Evolutionary conservation across 1,139 yeast species (phyloP), one percentile per base, ranked within the genome.

Genomic region (Geotrichum candidum): DNA sequence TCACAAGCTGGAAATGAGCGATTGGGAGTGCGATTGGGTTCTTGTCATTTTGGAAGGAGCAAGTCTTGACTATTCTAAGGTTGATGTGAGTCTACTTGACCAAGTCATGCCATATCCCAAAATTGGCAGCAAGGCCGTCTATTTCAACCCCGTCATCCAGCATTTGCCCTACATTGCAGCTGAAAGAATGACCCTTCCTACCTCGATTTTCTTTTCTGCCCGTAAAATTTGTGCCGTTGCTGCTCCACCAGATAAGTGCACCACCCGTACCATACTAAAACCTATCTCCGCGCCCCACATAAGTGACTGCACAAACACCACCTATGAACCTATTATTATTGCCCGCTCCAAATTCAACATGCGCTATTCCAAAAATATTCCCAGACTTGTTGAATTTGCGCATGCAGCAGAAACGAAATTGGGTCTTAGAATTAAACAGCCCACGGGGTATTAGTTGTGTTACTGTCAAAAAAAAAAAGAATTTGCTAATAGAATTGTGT

Each of bases 371-470:
- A 59, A 59, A 31, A 59, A 59, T 51, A 55, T 59, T 27, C 61
- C 61, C 3, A 31, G 61, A 18, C 25, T 59, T 25, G 51, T 59
- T 59, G 61, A 59, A 38, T 59, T 59, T 59, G 61, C 57, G 18
- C 53, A 54, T 27, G 27, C 27, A 25, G 56, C 61, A 13, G 61
- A 59, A 33, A 22, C 48, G 9, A 51, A 55, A 31, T 41, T 54
- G 29, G 61, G 61, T 1, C n/a, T 51, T 3, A 50, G 9, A 22
- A 51, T 54, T 6, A 27, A 54, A 10, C 4, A 7, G 6, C 57
- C 57, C 18, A 50, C 23, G 9, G 56, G 50, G 13, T 53, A 53
- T n/a, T 53, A 22, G 15, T 11, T 38, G 10, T 29, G 33, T 29
- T 29, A 29, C 7, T 29, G 9, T 3, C 27, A 25, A 25, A 25